Evolutionary conservation across 2,329 filamentous ascomycete species (phyloP).

Genomic region (Scedosporium apiospermum): DNA sequence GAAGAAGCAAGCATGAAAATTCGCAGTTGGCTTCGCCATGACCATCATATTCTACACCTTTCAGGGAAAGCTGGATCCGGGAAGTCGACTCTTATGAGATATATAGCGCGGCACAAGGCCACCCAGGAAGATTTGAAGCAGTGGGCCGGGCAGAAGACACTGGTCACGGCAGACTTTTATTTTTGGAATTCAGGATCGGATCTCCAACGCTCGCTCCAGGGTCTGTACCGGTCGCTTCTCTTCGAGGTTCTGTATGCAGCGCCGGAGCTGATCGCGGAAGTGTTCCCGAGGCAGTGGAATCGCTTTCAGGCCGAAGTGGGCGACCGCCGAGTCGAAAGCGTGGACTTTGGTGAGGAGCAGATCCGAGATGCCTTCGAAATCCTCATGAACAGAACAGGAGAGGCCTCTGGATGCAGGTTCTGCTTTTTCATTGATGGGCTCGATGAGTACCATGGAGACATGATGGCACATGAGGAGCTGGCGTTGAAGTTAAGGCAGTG

Average conservation of each 20-base stretch:
- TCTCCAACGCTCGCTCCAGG: constrained; percentile 4
- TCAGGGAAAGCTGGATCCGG: constrained; percentile 8
- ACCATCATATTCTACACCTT: constrained; percentile 3
- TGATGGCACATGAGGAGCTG: not conserved
- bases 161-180: constrained; percentile 7
- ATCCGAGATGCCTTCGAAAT: not conserved
- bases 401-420: not conserved
- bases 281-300: not conserved
- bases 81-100: constrained; percentile 8
- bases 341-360: not conserved
- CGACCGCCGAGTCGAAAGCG: not conserved
- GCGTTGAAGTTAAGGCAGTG: not conserved
- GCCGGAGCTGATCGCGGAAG: not conserved
- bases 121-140: not conserved
- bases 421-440: constrained; percentile 5
- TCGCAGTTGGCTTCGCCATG: not conserved
- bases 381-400: not conserved
- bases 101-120: not conserved
- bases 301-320: not conserved
- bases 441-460: not conserved
- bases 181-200: constrained; percentile 8
- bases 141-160: not conserved
- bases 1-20: not conserved
- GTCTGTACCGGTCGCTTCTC: constrained; percentile 4
- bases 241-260: constrained; percentile 4